These are phyloP conservation scores for Aspergillus thermomutatus DNA, from an alignment of 2,329 filamentous ascomycete species.

Conservation along the genomic window DNA sequence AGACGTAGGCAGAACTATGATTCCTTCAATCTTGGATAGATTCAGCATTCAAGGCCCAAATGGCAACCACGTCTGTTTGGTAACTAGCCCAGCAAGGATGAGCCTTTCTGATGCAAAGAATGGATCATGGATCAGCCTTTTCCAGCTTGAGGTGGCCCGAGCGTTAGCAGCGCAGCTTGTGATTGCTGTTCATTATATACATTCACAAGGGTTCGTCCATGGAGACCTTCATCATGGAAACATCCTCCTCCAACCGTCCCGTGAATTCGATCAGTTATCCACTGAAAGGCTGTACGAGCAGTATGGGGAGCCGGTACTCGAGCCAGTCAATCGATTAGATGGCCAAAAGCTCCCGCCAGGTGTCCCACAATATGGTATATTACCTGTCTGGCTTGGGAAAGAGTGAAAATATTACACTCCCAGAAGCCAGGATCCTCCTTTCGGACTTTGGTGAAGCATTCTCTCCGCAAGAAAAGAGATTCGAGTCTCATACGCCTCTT, in stretches of 20 bases:
- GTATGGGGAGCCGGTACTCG: constrained; percentile 19
- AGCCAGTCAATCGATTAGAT: constrained; percentile 19
- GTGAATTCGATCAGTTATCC: constrained; percentile 15
- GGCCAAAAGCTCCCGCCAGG: constrained; percentile 19
- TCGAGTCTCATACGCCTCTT: constrained; percentile 30
- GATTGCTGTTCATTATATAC: constrained; percentile 28
- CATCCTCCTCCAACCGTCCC: constrained; percentile 24
- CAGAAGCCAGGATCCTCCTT: constrained; percentile 25
- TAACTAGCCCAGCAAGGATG: constrained; percentile 14
- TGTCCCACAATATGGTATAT: constrained; percentile 28
- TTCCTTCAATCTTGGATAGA: constrained; percentile 17
- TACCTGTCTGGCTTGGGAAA: constrained; percentile 36
- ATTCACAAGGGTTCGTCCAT: constrained; percentile 24
- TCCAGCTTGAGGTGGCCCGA: constrained; percentile 22
- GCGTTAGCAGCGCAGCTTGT: constrained; percentile 22
- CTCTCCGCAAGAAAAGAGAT: constrained; percentile 15
- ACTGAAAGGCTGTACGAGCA: constrained; percentile 15
- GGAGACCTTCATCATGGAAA: constrained; percentile 39
- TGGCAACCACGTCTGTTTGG: constrained; percentile 22
- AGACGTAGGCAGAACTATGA: constrained; percentile 2
- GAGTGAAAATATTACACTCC: constrained; percentile 28
- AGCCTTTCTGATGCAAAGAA: constrained; percentile 19
- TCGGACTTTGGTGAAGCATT: constrained; percentile 40
- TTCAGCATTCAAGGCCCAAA: constrained; percentile 22
- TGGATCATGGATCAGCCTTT: constrained; percentile 18